phyloP scores from a whole-genome alignment of 768 basidiomycete genomes.

The Leccinum broughii region DNA sequence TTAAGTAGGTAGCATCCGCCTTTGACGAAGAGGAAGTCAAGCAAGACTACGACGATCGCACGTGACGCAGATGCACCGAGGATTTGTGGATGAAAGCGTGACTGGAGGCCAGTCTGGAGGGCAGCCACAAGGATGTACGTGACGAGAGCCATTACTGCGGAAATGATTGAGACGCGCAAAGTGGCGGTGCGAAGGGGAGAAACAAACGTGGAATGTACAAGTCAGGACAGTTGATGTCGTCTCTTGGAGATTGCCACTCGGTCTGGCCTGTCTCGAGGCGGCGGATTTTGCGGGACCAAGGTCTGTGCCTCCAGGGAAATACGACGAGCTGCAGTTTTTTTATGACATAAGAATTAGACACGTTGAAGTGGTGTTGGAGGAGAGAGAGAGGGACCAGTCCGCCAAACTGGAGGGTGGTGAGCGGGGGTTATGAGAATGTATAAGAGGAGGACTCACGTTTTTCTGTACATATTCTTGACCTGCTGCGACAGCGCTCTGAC shows the following conservation, averaged over 20 bases:
- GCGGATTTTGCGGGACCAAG: conserved; percentile 73
- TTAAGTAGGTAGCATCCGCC: conserved; percentile 93
- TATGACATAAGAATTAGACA: conserved; percentile 94
- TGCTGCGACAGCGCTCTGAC: conserved; percentile 85
- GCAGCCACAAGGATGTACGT: conserved; percentile 93
- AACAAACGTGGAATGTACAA: conserved; percentile 87
- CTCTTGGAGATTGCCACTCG: conserved; percentile 86
- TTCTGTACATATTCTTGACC: conserved; percentile 96
- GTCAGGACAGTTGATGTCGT: conserved; percentile 95
- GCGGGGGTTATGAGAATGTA: conserved; percentile 7
- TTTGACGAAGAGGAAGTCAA: conserved; percentile 89
- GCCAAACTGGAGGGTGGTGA: conserved; percentile 56
- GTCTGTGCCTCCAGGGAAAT: conserved; percentile 94
- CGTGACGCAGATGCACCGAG: conserved; percentile 86
- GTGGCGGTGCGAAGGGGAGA: not conserved
- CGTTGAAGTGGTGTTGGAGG: conserved; percentile 92
- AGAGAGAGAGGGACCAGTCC: conserved; percentile 72
- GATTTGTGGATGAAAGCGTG: conserved; percentile 84
- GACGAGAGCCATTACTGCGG: conserved; percentile 87
- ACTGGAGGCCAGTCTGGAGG: conserved; percentile 77
- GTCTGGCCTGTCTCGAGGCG: conserved; percentile 62
- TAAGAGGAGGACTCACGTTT: conserved; percentile 58
- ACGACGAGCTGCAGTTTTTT: conserved; percentile 82
- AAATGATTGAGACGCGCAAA: conserved; percentile 13
- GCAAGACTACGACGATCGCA: conserved; percentile 77